Evolutionary conservation across 768 basidiomycete genomes (phyloP), one percentile per base, ranked within the genome.

Genomic region (Kwoniella dendrophila): DNA sequence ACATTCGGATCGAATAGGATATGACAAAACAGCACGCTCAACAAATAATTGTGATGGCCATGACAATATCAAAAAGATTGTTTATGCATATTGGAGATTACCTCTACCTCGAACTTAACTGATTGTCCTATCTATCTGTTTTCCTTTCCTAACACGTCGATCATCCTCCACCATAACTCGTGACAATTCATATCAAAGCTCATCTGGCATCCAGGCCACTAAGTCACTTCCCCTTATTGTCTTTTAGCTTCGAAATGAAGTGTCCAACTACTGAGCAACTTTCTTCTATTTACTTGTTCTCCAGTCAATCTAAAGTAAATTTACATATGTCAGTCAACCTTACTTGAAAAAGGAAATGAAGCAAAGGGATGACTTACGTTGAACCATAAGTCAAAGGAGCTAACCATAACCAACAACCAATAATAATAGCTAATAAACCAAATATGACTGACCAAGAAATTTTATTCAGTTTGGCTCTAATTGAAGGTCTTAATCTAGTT

Each of bases 301-400:
- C 92, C 90, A 40, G 87, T 86, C 80, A 98, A 82, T 43, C 93
- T 95, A 70, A 29, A 52, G 44, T 32, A 22, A 54, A 38, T 22
- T 11, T 51, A 26, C 18, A n/a, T 56, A 16, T 22, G n/a, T 55
- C 2, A 38, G 38, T n/a, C 10, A 11, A 12, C 7, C 18, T 56
- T 38, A 45, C 47, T 49, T 63, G 48, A 40, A 43, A 51, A 32
- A 33, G 11, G 62, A 52, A 29, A 27, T 30, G 47, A 6, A 49
- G 48, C 6, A 14, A 18, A 52, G 29, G 24, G 20, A n/a, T 4
- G 38, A 83, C 89, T 74, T 81, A 96, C 93, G 92, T 66, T 12
- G 89, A 88, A 43, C 94, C 96, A 77, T 95, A 99, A 16, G 95
- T 97, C 71, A 99, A 81, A 41, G 96, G 95, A 14, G 89, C 85